phyloP scores from a whole-genome alignment of 2,329 filamentous ascomycete genomes.

The Trichophyton equinum region DNA sequence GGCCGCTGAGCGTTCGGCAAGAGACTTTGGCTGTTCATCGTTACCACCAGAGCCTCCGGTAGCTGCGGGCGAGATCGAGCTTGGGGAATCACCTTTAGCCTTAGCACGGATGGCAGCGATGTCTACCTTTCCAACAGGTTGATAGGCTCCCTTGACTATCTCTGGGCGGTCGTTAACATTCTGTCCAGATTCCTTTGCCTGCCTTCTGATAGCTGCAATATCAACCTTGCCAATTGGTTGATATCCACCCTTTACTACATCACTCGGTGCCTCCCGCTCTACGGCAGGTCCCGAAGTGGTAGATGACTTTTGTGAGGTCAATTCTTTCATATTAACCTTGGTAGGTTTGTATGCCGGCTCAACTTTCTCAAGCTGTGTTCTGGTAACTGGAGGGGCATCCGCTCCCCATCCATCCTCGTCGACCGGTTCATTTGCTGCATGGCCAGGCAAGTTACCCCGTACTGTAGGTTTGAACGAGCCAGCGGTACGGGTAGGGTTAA shows the following conservation, averaged over 20 bases:
- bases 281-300: conserved; percentile 23
- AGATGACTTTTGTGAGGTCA: conserved; percentile 60
- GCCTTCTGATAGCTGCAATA: conserved; percentile 72
- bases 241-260: conserved; percentile 75
- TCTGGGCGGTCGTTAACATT: conserved; percentile 63
- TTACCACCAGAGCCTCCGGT: conserved; percentile 34
- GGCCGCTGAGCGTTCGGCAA: conserved; percentile 64
- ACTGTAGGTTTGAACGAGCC: conserved; percentile 56
- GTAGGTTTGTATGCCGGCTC: conserved; percentile 86
- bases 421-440: conserved; percentile 38
- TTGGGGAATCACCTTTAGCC: conserved; percentile 43
- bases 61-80: conserved; percentile 32
- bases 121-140: conserved; percentile 92
- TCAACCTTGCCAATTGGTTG: conserved; percentile 96
- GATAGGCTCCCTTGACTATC: conserved; percentile 81
- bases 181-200: conserved; percentile 50
- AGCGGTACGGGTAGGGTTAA: conserved; percentile 59
- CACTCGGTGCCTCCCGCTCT: conserved; percentile 42
- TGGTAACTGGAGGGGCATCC: conserved; percentile 81
- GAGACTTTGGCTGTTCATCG: conserved; percentile 44
- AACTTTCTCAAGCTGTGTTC: conserved; percentile 83
- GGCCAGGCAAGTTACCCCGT: conserved; percentile 42
- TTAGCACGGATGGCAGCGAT: conserved; percentile 85
- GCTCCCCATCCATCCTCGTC: conserved; percentile 88
- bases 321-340: conserved; percentile 82